Evolutionary conservation across 1,139 yeast genomes (phyloP), one percentile per base, ranked within the genome.

Genomic region (Suhomyces ambrosiae): DNA sequence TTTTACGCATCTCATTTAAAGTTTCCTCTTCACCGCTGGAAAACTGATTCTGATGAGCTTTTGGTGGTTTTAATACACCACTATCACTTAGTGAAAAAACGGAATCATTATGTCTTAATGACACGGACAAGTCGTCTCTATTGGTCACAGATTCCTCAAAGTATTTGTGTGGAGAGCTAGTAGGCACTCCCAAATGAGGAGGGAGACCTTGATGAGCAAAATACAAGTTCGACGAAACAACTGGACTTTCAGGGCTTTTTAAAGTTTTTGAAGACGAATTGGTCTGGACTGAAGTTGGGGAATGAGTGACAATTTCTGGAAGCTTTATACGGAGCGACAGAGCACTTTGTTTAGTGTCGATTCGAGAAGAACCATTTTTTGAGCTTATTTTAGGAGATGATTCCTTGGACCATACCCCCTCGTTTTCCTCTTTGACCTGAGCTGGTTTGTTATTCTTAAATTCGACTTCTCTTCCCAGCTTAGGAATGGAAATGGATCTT

Each of bases 201-300:
- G 82, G 82, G 7, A 73, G 54, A 0, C 82, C 82, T 46, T 77
- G 82, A 46, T 74, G 76, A 5, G 72, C 74, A 53, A 77, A 77
- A 52, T 74, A 72, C 34, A 74, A 68, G 47, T 68, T 76, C 4
- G 74, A 63, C 3, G 62, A 54, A n/a, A 68, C 65, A 7, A 68
- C 63, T 0, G 66, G 65, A 37, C 63, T 58, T 7, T 47, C 47
- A 4, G 45, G 37, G 13, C 16, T 26, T 23, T 31, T 28, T 2
- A 23, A 4, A 3, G 14, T 8, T 12, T 33, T 21, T 21, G 32
- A 7, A 25, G 32, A 27, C 22, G 22, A 2, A 16, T 31, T 10
- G 33, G 39, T 11, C 33, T 27, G 16, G 12, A n/a, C 8, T 22
- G 27, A 9, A 9, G 25, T 22, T 12, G 40, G 42, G 9, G 42